Base-by-base conservation (phyloP, 139 green algal genomes). In the Nannochloris sp. region DNA sequence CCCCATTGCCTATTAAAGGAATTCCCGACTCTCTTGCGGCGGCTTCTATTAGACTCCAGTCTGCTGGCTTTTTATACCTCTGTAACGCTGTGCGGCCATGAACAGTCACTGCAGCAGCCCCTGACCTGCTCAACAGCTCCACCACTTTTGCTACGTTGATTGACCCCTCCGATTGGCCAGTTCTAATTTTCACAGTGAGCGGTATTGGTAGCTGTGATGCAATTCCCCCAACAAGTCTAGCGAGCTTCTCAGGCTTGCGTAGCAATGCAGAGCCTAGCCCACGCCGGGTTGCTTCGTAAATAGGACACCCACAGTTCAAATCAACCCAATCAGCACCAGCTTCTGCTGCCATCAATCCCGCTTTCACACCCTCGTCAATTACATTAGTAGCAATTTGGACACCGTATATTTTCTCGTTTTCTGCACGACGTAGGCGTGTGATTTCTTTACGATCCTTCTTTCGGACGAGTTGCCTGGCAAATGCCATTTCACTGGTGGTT, bases 231-330 rank as follows among this genome's bases (percentile, higher is more conserved):
- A 95, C 85, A 64, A 97, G 72, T 44, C 78, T 74, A 25, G 80
- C 83, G 39, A 97, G 80, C 70, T 92, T 90, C 2, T 54, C 64
- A 0, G 90, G 89, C 63, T 89, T 92, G 27, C 83, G 75, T 42
- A 96, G 71, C 77, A 97, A 74, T 1, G 71, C 74, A 2, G 85
- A 81, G 1, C 90, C 89, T 42, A 84, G 56, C 4, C 90, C 90
- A 6, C 86, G 63, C 36, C 80, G 73, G 14, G 85, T 88, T 19
- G 82, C 87, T 69, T 95, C 88, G 46, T 90, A 72, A 34, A 92
- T 93, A 23, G 88, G 88, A 68, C 89, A 95, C 44, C 88, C 87
- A 60, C 78, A 89, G 74, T 96, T 96, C 30, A 96, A 73, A 68
- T 96, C 89, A 4, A 96, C 19, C 42, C 75, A 95, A 15, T 71